Base-by-base conservation (phyloP, 2,329 filamentous ascomycete genomes). In the Coleophoma eucalyptorum region DNA sequence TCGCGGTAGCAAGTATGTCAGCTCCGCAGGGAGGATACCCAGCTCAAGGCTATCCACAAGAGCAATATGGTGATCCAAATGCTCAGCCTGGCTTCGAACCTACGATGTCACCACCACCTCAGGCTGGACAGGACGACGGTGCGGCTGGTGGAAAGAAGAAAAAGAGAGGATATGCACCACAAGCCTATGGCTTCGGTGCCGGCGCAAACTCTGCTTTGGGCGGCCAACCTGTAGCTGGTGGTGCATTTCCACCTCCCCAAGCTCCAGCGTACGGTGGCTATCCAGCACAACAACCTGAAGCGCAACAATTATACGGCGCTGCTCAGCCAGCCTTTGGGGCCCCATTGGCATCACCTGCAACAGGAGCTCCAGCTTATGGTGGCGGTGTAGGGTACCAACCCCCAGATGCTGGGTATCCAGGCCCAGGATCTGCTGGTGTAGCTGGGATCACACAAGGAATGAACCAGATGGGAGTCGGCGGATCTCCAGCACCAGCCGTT, bases 91-190 rank as follows among this genome's bases (percentile, higher is more conserved):
- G 55, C 45, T 63, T 59, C 47, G 62, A 44, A 50, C 53, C 26
- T 38, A 34, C 53, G 31, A 52, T 56, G 19, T 58, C 65, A 32
- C 54, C 63, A 37, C 55, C 64, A 41, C 60, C 66, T 51, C 57
- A 56, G 48, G 49, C 59, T 46, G 58, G 65, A 45, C 66, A 67
- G 35, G 61, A 55, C 41, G 65, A 68, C 41, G 76, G 76, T 41
- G 74, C 75, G 43, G 35, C 16, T n/a, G 78, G 59, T 16, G 64
- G 74, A 56, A 85, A 81, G 69, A 91, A 91, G 76, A 97, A 96
- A 83, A 96, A 96, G 81, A 83, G 91, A 76, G 87, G 89, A 51
- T 97, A 97, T 75, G 94, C 94, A 49, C 90, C 90, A 51, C 89
- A 95, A 70, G 93, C 93, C 43, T 99, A 96, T 70, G 93, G 96